These are phyloP conservation scores for Rutstroemia sp. DNA, from an alignment of 2,329 filamentous ascomycete genomes.

Conservation along the genomic window DNA sequence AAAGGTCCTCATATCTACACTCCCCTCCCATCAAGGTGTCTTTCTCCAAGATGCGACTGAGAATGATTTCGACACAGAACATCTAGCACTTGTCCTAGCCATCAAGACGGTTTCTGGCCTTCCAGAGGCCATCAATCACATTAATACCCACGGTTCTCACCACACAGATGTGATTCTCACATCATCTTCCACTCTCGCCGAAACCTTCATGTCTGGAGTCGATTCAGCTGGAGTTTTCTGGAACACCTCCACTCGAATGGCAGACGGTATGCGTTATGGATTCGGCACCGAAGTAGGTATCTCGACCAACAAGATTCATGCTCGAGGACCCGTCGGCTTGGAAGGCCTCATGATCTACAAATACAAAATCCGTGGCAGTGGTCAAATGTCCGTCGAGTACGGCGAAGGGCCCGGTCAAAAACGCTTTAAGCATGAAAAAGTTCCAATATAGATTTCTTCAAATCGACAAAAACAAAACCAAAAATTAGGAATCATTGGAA, in stretches of 20 bases:
- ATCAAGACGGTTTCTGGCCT: slow-evolving; percentile 69
- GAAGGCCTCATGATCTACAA: slow-evolving; percentile 97
- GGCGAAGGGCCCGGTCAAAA: slow-evolving; percentile 54
- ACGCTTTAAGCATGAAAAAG: slow-evolving; percentile 50
- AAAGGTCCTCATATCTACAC: slow-evolving; percentile 45
- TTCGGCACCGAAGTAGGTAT: slow-evolving; percentile 98
- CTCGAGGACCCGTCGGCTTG: slow-evolving; percentile 83
- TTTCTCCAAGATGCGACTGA: slow-evolving; percentile 58
- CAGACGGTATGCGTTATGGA: slow-evolving; percentile 93
- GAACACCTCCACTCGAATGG: slow-evolving; percentile 92
- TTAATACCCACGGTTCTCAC: slow-evolving; percentile 86
- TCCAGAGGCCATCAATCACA: slow-evolving; percentile 72
- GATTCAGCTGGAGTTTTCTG: slow-evolving; percentile 93
- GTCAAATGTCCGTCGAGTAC: slow-evolving; percentile 76
- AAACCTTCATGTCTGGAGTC: slow-evolving; percentile 75
- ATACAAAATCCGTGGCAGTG: slow-evolving; percentile 78
- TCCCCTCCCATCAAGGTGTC: slow-evolving; percentile 36
- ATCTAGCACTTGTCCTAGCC: slow-evolving; percentile 75
- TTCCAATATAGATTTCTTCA: slow-evolving; percentile 16
- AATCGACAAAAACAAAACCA: neutral
- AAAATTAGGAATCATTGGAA: neutral
- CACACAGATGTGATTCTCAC: slow-evolving; percentile 94
- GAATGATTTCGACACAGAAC: slow-evolving; percentile 80
- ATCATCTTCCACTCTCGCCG: slow-evolving; percentile 55
- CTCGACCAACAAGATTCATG: slow-evolving; percentile 97